These are phyloP conservation scores for Wickerhamiella azymoides DNA, from an alignment of 805 yeast genomes.

Conservation along the genomic window DNA sequence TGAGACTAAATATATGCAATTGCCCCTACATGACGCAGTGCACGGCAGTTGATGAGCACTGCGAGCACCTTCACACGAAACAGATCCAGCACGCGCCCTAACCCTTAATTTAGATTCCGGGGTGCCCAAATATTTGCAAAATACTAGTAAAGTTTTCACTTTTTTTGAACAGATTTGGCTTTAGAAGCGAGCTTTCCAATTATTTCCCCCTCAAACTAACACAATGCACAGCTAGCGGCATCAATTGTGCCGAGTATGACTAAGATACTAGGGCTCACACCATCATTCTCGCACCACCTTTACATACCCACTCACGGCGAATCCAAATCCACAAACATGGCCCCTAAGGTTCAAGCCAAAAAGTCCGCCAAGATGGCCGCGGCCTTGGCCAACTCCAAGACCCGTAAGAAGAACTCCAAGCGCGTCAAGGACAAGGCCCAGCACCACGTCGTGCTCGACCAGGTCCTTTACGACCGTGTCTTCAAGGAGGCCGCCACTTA, in stretches of 20 bases:
- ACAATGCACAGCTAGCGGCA: too few species aligned
- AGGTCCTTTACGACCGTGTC: conserved; percentile 98
- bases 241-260: background rate
- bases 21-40: too few species aligned
- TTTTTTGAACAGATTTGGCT: too few species aligned
- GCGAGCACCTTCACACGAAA: too few species aligned
- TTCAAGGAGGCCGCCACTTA: conserved; percentile 98
- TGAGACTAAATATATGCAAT: too few species aligned
- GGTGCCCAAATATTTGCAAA: too few species aligned
- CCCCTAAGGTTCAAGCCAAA: conserved; percentile 98
- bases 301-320: conserved; percentile 5
- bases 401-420: conserved; percentile 99
- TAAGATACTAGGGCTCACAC: background rate
- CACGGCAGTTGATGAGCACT: too few species aligned
- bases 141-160: too few species aligned
- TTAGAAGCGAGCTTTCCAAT: too few species aligned
- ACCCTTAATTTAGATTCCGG: too few species aligned
- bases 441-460: conserved; percentile 94
- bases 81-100: too few species aligned
- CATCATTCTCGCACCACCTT: background rate
- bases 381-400: conserved; percentile 99
- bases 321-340: conserved; percentile 38
- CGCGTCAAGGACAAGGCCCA: conserved; percentile 99
- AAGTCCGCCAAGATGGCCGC: conserved; percentile 99
- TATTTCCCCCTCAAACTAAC: too few species aligned